Evolutionary conservation across 495 filamentous ascomycete genomes (phyloP), one percentile per base, ranked within the genome.

Genomic region (Daldinia vernicosa): DNA sequence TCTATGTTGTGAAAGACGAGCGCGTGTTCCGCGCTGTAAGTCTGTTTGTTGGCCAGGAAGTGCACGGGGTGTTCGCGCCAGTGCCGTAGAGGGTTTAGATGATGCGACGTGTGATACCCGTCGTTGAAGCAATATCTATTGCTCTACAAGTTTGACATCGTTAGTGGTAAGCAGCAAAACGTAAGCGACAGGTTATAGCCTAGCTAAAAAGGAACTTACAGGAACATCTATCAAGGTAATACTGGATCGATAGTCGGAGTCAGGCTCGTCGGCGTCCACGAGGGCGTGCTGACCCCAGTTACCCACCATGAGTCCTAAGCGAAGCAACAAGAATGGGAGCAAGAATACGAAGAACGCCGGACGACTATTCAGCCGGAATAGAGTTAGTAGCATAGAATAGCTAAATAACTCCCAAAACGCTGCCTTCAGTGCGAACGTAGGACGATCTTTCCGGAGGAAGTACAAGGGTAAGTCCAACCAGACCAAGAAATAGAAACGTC

Each of bases 281-380:
- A 92, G 84, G 6, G 90, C 90, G 74, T 93, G 90, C 65, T 93
- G 90, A 26, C 89, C 90, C 89, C 89, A 93, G 72, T 93, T 93
- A 1, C 90, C 90, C 11, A 90, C 82, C 90, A 92, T 92, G 43
- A 92, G 70, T 2, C 87, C 90, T 19, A 89, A 69, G 2, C 90
- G 85, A 75, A 92, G 81, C 17, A 86, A 72, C 7, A 84, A 57
- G 4, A 91, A 81, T 2, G 90, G 90, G 0, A 92, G 74, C 1
- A 92, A 60, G 35, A 91, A 81, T 6, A 86, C 86, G 60, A 88
- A 91, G 11, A 86, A 56, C 1, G 88, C 86, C 1, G 90, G 83
- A 1, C 80, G 79, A 52, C 84, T 75, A 62, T 85, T 85, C 67
- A 81, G 77, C 64, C 78, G 75, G 43, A 82, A 84, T 50, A 89